These are phyloP conservation scores for Raddia guianensis DNA, from an alignment of 176 grass and related monocot genomes.

Conservation along the genomic window DNA sequence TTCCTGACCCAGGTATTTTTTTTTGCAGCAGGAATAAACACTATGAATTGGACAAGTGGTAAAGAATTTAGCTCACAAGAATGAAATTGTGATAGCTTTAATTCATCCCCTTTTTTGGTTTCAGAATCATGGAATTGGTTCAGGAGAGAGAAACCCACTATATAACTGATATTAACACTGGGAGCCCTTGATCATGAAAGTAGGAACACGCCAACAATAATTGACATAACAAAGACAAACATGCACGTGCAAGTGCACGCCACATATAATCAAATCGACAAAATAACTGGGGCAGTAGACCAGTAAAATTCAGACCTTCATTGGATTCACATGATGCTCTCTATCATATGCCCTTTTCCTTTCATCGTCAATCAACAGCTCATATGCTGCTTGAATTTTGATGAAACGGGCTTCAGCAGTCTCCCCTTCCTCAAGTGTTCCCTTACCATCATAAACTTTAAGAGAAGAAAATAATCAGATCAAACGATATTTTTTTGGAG, in stretches of 20 bases:
- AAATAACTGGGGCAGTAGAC: background rate
- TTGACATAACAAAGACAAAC: constrained; percentile 13
- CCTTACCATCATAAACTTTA: constrained; percentile 94
- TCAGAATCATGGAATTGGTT: background rate
- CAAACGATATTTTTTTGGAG: background rate
- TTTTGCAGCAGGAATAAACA: background rate
- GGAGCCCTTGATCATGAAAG: background rate
- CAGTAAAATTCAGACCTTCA: constrained; percentile 70
- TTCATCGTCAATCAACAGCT: constrained; percentile 81
- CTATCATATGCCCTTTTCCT: constrained; percentile 79
- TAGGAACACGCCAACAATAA: constrained; percentile 5
- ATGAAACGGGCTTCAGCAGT: constrained; percentile 95
- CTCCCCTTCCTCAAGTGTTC: constrained; percentile 90
- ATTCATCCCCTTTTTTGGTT: constrained; percentile 2
- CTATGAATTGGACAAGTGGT: background rate
- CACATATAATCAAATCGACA: constrained; percentile 12
- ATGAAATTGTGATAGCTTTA: background rate
- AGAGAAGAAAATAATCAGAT: constrained; percentile 44
- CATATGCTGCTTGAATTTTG: constrained; percentile 99
- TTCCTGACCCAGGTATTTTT: background rate
- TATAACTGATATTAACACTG: constrained; percentile 11
- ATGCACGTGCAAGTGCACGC: background rate
- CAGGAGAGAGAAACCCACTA: background rate
- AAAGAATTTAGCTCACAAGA: background rate
- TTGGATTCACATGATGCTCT: constrained; percentile 86